A percentile compares a stretch with the other conserved stretches of the same genome.
Evolutionary conservation across 2,329 filamentous ascomycete species (phyloP).

Genomic region (Trichoderma hamatum): DNA sequence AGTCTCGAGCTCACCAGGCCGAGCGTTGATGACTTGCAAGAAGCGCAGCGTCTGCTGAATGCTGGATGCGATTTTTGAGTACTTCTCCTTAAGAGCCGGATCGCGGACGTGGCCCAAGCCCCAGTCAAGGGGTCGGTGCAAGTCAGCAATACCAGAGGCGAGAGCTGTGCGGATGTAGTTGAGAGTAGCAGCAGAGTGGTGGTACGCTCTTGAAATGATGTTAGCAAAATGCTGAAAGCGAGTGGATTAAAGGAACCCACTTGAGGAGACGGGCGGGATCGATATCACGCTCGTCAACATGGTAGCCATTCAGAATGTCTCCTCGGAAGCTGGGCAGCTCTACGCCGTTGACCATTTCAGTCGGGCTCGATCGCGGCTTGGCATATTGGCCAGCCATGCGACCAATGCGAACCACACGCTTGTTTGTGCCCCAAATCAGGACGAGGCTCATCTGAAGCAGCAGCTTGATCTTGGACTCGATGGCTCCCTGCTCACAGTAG

Average conservation of each 20-base stretch:
- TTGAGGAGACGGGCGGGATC: slow-evolving; percentile 82
- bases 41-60: slow-evolving; percentile 92
- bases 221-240: background rate
- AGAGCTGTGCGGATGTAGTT: slow-evolving; percentile 90
- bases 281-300: slow-evolving; percentile 72
- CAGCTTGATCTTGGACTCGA: slow-evolving; percentile 96
- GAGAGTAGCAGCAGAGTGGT: slow-evolving; percentile 90
- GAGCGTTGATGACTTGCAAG: slow-evolving; percentile 90
- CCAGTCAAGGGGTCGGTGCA: slow-evolving; percentile 95
- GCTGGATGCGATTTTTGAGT: slow-evolving; percentile 79
- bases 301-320: slow-evolving; percentile 92
- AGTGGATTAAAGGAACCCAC: slow-evolving; percentile 42
- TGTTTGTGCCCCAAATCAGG: slow-evolving; percentile 81
- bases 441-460: slow-evolving; percentile 96
- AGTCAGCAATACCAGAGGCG: slow-evolving; percentile 85
- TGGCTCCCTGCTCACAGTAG: slow-evolving; percentile 86
- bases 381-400: slow-evolving; percentile 98
- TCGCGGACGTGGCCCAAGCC: slow-evolving; percentile 88
- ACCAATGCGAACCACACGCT: slow-evolving; percentile 88
- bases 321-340: slow-evolving; percentile 90
- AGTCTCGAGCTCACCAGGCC: slow-evolving; percentile 80
- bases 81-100: slow-evolving; percentile 80
- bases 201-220: slow-evolving; percentile 70
- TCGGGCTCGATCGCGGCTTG: slow-evolving; percentile 88
- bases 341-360: slow-evolving; percentile 76